Percentiles rank a stretch among this genome's conserved stretches.
Evolutionary conservation across 192 early-diverging fungal species (phyloP).

Genomic region (Backusella tuberculispora): DNA sequence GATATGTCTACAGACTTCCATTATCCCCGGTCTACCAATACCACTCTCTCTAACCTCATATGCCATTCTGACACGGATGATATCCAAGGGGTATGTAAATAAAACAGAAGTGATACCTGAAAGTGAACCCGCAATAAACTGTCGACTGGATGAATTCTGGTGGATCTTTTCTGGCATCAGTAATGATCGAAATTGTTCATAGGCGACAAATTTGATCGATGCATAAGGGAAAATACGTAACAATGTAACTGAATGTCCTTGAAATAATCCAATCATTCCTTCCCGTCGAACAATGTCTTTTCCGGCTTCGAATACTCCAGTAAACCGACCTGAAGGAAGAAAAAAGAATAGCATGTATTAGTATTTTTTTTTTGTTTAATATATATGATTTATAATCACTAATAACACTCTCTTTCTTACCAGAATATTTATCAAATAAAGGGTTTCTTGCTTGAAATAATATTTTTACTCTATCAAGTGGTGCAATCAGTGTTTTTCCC

Average conservation of each 20-base stretch:
- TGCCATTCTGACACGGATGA: slow-evolving; percentile 93
- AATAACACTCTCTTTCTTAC: slow-evolving; percentile 39
- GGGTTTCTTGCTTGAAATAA: slow-evolving; percentile 83
- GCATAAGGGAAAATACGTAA: slow-evolving; percentile 96
- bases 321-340: slow-evolving; percentile 62
- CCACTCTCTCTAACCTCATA: slow-evolving; percentile 67
- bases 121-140: slow-evolving; percentile 83
- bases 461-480: slow-evolving; percentile 86
- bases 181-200: slow-evolving; percentile 82
- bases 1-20: slow-evolving; percentile 55
- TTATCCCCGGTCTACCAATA: slow-evolving; percentile 18
- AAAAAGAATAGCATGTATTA: not conserved
- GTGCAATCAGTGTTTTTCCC: slow-evolving; percentile 82
- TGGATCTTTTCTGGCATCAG: slow-evolving; percentile 70
- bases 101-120: slow-evolving; percentile 81
- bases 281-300: slow-evolving; percentile 70
- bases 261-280: slow-evolving; percentile 85
- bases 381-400: not conserved
- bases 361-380: not conserved
- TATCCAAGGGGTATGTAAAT: slow-evolving; percentile 92
- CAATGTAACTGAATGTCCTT: slow-evolving; percentile 94
- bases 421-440: slow-evolving; percentile 66
- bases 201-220: slow-evolving; percentile 95
- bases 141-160: slow-evolving; percentile 64
- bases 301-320: slow-evolving; percentile 82